phyloP scores from a whole-genome alignment of 495 filamentous ascomycete genomes.

The Penicillium mononematosum region DNA sequence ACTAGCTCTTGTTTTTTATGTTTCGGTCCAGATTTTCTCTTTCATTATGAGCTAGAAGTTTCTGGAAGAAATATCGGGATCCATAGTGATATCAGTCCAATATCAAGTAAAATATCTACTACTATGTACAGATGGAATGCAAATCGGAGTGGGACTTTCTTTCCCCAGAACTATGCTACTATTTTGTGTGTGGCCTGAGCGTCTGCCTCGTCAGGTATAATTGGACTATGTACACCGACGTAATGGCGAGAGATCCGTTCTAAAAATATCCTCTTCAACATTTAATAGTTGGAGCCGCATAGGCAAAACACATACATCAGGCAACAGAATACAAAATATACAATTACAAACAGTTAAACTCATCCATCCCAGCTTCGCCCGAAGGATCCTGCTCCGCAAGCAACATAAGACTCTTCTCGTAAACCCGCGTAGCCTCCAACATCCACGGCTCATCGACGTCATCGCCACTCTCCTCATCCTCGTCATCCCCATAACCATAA shows the following conservation, averaged over 20 bases:
- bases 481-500: constrained; percentile 37
- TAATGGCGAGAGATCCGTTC: not conserved
- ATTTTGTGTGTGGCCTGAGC: constrained; percentile 4
- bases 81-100: not conserved
- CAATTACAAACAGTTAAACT: constrained; percentile 5
- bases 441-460: constrained; percentile 44
- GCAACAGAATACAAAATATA: not conserved
- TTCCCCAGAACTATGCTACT: not conserved
- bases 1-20: not conserved
- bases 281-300: not conserved
- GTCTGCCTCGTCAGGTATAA: not conserved
- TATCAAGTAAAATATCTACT: not conserved
- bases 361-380: constrained; percentile 17
- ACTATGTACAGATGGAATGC: not conserved
- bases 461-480: constrained; percentile 31
- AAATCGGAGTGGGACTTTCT: not conserved
- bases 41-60: constrained; percentile 6
- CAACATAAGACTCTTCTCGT: constrained; percentile 73
- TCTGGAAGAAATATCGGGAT: constrained; percentile 3
- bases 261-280: not conserved
- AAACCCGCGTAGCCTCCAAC: constrained; percentile 73
- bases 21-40: not conserved
- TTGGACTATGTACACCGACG: not conserved
- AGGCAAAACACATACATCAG: not conserved
- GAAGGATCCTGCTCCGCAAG: constrained; percentile 58